phyloP scores from a whole-genome alignment of 768 basidiomycete species.

The Postia placenta region DNA sequence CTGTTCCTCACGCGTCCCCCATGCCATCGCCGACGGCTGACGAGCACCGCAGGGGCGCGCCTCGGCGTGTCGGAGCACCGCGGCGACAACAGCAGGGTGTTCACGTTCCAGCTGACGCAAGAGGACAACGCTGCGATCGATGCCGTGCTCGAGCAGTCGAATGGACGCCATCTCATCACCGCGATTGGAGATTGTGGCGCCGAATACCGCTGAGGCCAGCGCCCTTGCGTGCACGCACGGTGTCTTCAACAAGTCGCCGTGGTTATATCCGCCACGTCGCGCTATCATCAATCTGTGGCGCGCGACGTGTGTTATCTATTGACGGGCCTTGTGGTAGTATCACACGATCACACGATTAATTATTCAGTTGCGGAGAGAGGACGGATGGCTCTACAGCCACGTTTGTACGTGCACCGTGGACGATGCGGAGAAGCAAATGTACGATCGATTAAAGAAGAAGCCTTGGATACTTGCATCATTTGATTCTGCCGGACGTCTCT shows the following conservation, averaged over 20 bases:
- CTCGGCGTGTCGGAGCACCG: conserved; percentile 71
- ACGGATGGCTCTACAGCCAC: too few species aligned
- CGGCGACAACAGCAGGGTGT: conserved; percentile 61
- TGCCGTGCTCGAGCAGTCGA: conserved; percentile 53
- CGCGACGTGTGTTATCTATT: too few species aligned
- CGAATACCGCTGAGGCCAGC: conserved; percentile 64
- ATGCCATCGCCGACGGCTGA: background rate
- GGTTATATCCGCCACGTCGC: background rate
- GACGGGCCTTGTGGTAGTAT: too few species aligned
- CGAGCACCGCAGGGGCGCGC: conserved; percentile 49
- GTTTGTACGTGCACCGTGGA: too few species aligned
- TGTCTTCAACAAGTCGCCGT: background rate
- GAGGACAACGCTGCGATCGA: conserved; percentile 62
- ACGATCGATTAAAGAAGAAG: too few species aligned
- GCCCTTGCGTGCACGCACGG: background rate
- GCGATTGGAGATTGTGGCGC: conserved; percentile 80
- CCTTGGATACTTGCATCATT: too few species aligned
- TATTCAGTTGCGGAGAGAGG: too few species aligned
- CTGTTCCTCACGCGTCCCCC: background rate
- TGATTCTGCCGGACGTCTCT: too few species aligned
- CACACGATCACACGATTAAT: too few species aligned
- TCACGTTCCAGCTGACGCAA: conserved; percentile 47
- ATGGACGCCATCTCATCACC: conserved; percentile 54
- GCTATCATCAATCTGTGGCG: too few species aligned
- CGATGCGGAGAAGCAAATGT: too few species aligned